Conservation (phyloP, 352 stramenopile species). For the Blastocystis sp. region DNA sequence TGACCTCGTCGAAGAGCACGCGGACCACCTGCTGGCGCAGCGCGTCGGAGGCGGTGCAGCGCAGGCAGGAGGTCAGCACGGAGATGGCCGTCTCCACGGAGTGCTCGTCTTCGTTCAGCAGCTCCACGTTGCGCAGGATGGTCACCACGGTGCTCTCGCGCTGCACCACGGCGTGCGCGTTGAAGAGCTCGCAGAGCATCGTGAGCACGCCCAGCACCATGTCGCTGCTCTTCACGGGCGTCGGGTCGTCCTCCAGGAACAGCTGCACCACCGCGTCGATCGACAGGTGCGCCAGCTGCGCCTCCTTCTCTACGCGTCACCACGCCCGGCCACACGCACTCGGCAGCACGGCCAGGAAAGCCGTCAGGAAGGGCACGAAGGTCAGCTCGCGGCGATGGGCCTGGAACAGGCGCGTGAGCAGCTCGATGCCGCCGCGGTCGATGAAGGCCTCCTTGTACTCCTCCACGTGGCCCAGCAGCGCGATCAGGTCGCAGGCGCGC, state of each 20-base stretch:
- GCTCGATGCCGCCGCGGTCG: not conserved
- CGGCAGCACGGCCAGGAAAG: not conserved
- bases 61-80: slow-evolving; percentile 8
- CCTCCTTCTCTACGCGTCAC: not conserved
- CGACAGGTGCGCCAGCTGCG: not conserved
- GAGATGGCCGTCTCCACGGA: slow-evolving; percentile 12
- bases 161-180: not conserved
- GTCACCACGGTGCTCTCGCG: not conserved
- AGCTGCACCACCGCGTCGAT: not conserved
- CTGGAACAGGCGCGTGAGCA: not conserved
- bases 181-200: not conserved
- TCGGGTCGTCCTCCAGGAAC: not conserved
- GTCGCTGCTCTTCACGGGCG: not conserved
- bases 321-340: not conserved
- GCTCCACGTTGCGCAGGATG: slow-evolving; percentile 1
- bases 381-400: not conserved
- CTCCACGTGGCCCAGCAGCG: not conserved
- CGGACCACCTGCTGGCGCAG: not conserved
- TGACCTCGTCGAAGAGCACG: slow-evolving; percentile 15
- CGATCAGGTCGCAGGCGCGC: not conserved
- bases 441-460: slow-evolving; percentile 8
- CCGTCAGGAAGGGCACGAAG: not conserved
- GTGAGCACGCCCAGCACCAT: not conserved
- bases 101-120: not conserved
- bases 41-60: not conserved